Conservation (phyloP, 805 yeast genomes). For the Schwanniomyces yamadae region DNA sequence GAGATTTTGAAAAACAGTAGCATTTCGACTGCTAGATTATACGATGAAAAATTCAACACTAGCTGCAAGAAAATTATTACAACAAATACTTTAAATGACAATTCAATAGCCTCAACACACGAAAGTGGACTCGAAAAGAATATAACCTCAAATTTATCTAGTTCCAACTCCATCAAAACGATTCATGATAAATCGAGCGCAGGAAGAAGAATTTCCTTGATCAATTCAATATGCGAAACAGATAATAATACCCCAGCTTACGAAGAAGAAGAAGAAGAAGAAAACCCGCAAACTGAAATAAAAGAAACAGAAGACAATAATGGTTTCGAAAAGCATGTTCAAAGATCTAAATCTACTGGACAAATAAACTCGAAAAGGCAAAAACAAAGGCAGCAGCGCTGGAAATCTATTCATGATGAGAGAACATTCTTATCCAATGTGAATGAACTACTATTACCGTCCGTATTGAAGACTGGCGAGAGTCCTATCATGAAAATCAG, state of each 20-base stretch:
- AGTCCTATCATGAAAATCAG: constrained; percentile 29
- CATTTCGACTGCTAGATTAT: neutral
- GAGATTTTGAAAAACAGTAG: constrained; percentile 4
- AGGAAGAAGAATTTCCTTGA: constrained; percentile 6
- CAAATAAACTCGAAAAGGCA: constrained; percentile 11
- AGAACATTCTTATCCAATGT: constrained; percentile 26
- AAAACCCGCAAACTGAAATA: neutral
- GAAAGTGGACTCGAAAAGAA: no score
- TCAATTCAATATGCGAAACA: constrained; percentile 4
- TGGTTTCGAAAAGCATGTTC: constrained; percentile 13
- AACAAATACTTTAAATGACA: neutral
- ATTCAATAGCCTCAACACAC: neutral
- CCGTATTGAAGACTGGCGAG: constrained; percentile 32
- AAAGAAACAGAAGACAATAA: neutral
- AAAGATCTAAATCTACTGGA: constrained; percentile 28
- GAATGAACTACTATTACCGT: constrained; percentile 31
- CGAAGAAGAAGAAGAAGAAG: neutral
- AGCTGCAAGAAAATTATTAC: neutral
- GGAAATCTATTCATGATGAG: constrained; percentile 30
- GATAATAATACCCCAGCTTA: neutral
- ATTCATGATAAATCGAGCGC: neutral
- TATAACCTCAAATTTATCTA: neutral
- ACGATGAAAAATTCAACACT: no score
- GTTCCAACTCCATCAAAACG: neutral
- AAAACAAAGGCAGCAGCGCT: constrained; percentile 16